Base-by-base conservation (phyloP, 306 rosid genomes). In the Cucumis cinereus region DNA sequence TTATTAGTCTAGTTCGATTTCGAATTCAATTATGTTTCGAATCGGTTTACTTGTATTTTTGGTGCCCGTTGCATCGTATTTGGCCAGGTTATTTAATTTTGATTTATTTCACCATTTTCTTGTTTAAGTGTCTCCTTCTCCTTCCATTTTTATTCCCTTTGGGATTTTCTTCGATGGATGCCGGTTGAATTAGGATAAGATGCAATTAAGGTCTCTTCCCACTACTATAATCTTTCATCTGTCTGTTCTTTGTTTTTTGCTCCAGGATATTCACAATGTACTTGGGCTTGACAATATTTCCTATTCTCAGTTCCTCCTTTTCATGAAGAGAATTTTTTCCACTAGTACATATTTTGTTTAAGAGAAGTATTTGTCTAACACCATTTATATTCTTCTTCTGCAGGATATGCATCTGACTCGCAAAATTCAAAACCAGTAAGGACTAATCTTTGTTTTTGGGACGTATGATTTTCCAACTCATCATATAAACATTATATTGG, bases 371-470 rank as follows among this genome's bases (percentile, higher is more conserved):
- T 9, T 54, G 66, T n/a, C 71, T 75, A 59, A 54, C 61, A 58
- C 52, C 79, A 38, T 19, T 80, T 62, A 22, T 45, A 11, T 56
- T 78, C 56, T 16, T 35, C 38, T 79, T 58, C 60, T 78, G 89
- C 95, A 94, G 98, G 96, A 49, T 90, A 84, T 83, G 75, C 76
- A 54, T 88, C 89, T 68, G 95, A 94, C 66, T 89, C 83, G 71
- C 90, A 78, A 79, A 84, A 63, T 78, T 76, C 95, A 66, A 86
- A 89, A 72, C 70, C 93, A 24, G 97, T 94, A 86, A 86, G 93
- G 62, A 79, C 72, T 82, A 53, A 35, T 76, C 12, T 76, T 45
- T 55, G 57, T 56, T 4, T 78, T 7, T 77, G 80, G 23, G 40
- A 53, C 74, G 36, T 79, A 77, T 8, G 43, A 19, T 26, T 72